Evolutionary conservation across 495 filamentous ascomycete species (phyloP).

Genomic region (Cenococcum geophilum): DNA sequence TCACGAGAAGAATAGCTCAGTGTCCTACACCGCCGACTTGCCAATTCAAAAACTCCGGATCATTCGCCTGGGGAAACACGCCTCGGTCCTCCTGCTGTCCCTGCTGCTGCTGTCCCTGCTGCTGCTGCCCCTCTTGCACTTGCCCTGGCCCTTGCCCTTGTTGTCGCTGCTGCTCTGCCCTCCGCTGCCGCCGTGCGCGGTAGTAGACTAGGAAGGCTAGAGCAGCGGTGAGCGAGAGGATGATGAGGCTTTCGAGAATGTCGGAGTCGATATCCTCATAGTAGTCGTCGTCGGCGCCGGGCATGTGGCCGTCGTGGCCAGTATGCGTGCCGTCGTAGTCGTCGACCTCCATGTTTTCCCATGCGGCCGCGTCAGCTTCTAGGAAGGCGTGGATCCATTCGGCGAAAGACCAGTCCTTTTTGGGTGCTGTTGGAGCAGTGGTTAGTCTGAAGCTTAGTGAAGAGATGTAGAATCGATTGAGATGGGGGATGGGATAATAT

Average conservation of each 20-base stretch:
- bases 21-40: conserved; percentile 70
- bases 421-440: conserved; percentile 50
- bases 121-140: conserved; percentile 13
- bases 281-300: conserved; percentile 56
- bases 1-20: conserved; percentile 34
- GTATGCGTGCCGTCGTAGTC: conserved; percentile 42
- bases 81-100: conserved; percentile 50
- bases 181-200: conserved; percentile 57
- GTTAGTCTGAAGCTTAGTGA: conserved; percentile 10
- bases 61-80: conserved; percentile 64
- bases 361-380: conserved; percentile 61
- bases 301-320: conserved; percentile 38
- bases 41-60: conserved; percentile 69
- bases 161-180: conserved; percentile 44
- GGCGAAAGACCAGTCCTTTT: conserved; percentile 64
- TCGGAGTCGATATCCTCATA: conserved; percentile 66
- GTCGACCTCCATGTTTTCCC: conserved; percentile 47
- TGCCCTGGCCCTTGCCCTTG: conserved; percentile 35
- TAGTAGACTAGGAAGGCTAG: conserved; percentile 77
- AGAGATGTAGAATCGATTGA: not conserved
- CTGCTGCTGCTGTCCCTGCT: conserved; percentile 15
- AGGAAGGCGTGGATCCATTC: conserved; percentile 85
- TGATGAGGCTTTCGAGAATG: conserved; percentile 76
- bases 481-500: not conserved
- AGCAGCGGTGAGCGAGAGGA: conserved; percentile 67